Evolutionary conservation across 345 rosid genomes (phyloP).

Genomic region (Abelmoschus esculentus): DNA sequence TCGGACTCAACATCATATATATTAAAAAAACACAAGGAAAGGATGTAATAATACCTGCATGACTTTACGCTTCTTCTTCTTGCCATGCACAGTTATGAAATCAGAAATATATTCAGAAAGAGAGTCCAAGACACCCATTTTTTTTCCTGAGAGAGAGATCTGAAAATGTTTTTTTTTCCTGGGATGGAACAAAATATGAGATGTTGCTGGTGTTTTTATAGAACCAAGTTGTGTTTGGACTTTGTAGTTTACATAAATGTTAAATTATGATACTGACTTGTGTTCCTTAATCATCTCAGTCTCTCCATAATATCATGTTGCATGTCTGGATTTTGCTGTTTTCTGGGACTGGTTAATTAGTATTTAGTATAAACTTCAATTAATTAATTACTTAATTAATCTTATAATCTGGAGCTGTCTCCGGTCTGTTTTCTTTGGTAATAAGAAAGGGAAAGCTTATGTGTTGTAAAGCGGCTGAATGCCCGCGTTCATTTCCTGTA

Average conservation of each 20-base stretch:
- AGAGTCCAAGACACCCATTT: conserved; percentile 34
- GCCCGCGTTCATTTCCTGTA: conserved; percentile 11
- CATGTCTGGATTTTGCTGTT: too few species aligned
- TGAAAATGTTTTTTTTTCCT: too few species aligned
- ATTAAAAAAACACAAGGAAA: not conserved
- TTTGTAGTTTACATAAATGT: not conserved
- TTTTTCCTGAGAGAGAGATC: too few species aligned
- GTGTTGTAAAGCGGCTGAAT: not conserved
- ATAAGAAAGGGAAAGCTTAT: not conserved
- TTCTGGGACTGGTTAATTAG: too few species aligned
- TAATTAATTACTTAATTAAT: not conserved
- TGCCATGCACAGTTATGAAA: conserved; percentile 17
- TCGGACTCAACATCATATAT: too few species aligned
- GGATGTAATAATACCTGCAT: conserved; percentile 26
- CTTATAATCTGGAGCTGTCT: not conserved
- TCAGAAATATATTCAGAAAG: conserved; percentile 23
- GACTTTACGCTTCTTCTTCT: conserved; percentile 33
- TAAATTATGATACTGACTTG: conserved; percentile 1
- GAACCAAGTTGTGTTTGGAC: conserved; percentile 8
- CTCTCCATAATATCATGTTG: conserved; percentile 4
- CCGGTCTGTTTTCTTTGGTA: conserved; percentile 12
- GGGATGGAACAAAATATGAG: not conserved
- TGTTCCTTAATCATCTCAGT: not conserved
- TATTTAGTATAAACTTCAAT: too few species aligned
- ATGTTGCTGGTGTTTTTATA: not conserved